A percentile compares a stretch with the other conserved stretches of the same genome.
These are phyloP conservation scores for Saccharomycopsis hybrid DNA, from an alignment of 1,139 yeast genomes.

Conservation along the genomic window DNA sequence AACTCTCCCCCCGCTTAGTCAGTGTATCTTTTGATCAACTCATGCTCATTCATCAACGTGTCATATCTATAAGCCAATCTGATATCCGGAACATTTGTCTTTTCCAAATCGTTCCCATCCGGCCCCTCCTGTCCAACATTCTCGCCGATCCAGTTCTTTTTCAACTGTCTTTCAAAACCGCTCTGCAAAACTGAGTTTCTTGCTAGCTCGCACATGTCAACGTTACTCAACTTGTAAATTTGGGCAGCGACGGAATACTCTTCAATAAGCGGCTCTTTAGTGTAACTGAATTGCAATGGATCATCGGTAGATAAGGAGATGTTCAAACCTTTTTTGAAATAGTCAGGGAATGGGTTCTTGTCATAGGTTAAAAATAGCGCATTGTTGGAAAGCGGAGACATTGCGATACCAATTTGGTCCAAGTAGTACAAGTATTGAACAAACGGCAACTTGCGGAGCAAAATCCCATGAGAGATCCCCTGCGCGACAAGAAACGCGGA, in stretches of 20 bases:
- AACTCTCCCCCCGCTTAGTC: neutral
- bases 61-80: slow-evolving; percentile 78
- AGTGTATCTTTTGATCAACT: slow-evolving; percentile 39
- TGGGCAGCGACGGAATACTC: slow-evolving; percentile 98
- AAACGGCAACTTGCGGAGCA: slow-evolving; percentile 87
- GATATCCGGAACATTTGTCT: slow-evolving; percentile 90
- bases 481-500: slow-evolving; percentile 86
- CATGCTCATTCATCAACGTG: slow-evolving; percentile 70
- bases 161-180: slow-evolving; percentile 83
- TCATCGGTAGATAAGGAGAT: slow-evolving; percentile 92
- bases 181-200: slow-evolving; percentile 81
- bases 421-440: slow-evolving; percentile 88
- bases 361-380: slow-evolving; percentile 94
- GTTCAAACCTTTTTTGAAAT: slow-evolving; percentile 87
- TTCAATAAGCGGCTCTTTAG: slow-evolving; percentile 96
- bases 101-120: slow-evolving; percentile 81
- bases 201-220: slow-evolving; percentile 92
- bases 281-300: slow-evolving; percentile 90
- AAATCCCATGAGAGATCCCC: slow-evolving; percentile 91
- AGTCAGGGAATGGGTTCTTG: slow-evolving; percentile 84
- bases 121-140: slow-evolving; percentile 56
- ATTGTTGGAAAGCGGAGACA: slow-evolving; percentile 96
- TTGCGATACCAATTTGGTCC: slow-evolving; percentile 96
- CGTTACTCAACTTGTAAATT: slow-evolving; percentile 86
- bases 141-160: slow-evolving; percentile 89